Conservation (phyloP, 1,284 basidiomycete species). For the Marasmius oreades region DNA sequence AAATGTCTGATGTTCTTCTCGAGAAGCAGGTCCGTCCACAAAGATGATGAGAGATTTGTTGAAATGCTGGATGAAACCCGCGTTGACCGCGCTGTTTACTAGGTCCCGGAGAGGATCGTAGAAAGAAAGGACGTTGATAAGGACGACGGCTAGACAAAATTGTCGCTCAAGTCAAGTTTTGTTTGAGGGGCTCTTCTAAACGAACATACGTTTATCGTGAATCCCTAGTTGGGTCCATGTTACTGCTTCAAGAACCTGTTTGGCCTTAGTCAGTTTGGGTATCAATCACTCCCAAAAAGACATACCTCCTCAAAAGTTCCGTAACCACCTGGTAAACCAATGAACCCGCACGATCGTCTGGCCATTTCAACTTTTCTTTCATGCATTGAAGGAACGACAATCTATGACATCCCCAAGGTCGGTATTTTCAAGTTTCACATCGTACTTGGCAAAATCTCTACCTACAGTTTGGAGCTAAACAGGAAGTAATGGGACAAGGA, state of each 20-base stretch:
- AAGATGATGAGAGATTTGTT: conserved; percentile 65
- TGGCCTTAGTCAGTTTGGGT: not conserved
- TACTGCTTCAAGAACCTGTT: conserved; percentile 78
- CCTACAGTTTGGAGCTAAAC: conserved; percentile 49
- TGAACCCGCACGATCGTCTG: conserved; percentile 69
- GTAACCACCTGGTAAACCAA: conserved; percentile 87
- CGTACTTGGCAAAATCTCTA: no score
- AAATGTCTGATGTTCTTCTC: conserved; percentile 50
- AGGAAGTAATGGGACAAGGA: no score
- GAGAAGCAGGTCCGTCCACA: conserved; percentile 65
- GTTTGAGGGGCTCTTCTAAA: not conserved
- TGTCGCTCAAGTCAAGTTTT: conserved; percentile 1
- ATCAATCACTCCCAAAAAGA: conserved; percentile 4
- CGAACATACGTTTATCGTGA: conserved; percentile 73
- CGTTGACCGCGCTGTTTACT: conserved; percentile 61
- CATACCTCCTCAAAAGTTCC: conserved; percentile 91
- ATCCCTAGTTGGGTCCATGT: conserved; percentile 93
- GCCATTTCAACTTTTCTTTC: conserved; percentile 91
- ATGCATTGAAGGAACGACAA: conserved; percentile 87
- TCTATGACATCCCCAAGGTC: no score
- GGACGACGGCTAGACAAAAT: conserved; percentile 58
- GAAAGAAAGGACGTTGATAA: conserved; percentile 80
- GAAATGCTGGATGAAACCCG: conserved; percentile 71
- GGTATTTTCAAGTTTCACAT: no score
- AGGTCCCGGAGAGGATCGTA: conserved; percentile 77